Conservation (phyloP, 768 basidiomycete genomes). For the Agrocybe praecox region DNA sequence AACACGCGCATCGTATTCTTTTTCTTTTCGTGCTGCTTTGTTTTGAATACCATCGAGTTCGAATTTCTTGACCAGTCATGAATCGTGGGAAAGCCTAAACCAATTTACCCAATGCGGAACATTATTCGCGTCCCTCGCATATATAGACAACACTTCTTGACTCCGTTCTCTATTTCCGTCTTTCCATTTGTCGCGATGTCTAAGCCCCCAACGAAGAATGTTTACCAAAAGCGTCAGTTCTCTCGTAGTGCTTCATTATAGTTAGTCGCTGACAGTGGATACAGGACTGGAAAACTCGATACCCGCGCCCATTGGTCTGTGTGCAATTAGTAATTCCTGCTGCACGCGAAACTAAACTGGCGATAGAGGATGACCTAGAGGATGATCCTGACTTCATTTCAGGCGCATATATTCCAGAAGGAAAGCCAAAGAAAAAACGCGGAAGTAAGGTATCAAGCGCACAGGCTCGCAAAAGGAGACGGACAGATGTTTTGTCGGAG, state of each 20-base stretch:
- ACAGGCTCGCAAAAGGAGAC: conserved; percentile 12
- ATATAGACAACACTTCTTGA: too few species aligned
- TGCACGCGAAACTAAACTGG: too few species aligned
- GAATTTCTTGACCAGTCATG: not conserved
- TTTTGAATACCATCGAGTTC: not conserved
- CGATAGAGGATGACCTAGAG: conserved; percentile 40
- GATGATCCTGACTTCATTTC: conserved; percentile 40
- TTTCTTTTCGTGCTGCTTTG: not conserved
- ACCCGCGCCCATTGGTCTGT: not conserved
- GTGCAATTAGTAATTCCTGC: conserved; percentile 32
- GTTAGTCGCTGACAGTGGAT: too few species aligned
- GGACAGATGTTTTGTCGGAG: conserved; percentile 6
- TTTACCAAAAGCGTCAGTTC: not conserved
- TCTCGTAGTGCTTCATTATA: too few species aligned
- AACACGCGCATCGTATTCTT: not conserved
- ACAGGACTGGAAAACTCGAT: not conserved
- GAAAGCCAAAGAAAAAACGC: conserved; percentile 28
- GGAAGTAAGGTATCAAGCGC: conserved; percentile 6
- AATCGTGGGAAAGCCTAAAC: not conserved
- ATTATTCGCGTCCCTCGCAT: too few species aligned
- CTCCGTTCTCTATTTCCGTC: too few species aligned
- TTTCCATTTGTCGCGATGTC: not conserved
- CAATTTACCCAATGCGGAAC: not conserved
- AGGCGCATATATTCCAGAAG: conserved; percentile 32
- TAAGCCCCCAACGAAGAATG: not conserved